Evolutionary conservation across 805 yeast genomes (phyloP).

Genomic region (Suhomyces kilbournensis): DNA sequence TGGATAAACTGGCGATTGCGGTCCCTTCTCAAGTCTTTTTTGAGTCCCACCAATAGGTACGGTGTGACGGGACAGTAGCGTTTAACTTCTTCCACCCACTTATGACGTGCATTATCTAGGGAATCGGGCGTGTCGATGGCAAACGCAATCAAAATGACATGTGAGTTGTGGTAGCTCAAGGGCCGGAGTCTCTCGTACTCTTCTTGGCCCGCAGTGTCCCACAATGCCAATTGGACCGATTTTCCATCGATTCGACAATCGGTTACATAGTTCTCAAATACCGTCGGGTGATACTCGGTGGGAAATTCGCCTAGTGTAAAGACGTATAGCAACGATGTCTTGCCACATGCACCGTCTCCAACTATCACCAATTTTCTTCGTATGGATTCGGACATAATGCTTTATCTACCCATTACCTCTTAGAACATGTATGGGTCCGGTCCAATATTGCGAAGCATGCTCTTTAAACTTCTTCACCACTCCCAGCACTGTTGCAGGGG

Average conservation of each 20-base stretch:
- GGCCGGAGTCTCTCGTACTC: constrained; percentile 91
- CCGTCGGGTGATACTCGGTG: constrained; percentile 89
- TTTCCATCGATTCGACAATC: constrained; percentile 94
- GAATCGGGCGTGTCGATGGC: constrained; percentile 85
- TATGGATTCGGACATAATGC: constrained; percentile 28
- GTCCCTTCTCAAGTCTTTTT: constrained; percentile 68
- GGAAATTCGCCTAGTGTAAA: constrained; percentile 93
- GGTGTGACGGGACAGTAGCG: constrained; percentile 82
- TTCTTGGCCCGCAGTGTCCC: constrained; percentile 98
- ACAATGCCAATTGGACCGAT: constrained; percentile 79
- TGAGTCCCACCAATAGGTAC: constrained; percentile 74
- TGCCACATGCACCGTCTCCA: constrained; percentile 95
- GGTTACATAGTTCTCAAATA: constrained; percentile 90
- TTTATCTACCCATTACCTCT: not conserved
- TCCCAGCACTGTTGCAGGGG: not conserved
- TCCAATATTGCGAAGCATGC: not conserved
- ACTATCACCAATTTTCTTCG: constrained; percentile 78
- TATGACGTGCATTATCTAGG: constrained; percentile 71
- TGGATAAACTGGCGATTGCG: constrained; percentile 49
- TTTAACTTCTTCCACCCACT: constrained; percentile 85
- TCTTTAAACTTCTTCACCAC: not conserved
- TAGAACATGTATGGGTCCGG: not conserved
- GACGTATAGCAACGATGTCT: constrained; percentile 85
- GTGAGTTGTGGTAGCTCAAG: constrained; percentile 81
- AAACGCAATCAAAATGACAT: constrained; percentile 81